Evolutionary conservation across 1,284 basidiomycete genomes (phyloP).

Genomic region (Ceratobasidium sp.): DNA sequence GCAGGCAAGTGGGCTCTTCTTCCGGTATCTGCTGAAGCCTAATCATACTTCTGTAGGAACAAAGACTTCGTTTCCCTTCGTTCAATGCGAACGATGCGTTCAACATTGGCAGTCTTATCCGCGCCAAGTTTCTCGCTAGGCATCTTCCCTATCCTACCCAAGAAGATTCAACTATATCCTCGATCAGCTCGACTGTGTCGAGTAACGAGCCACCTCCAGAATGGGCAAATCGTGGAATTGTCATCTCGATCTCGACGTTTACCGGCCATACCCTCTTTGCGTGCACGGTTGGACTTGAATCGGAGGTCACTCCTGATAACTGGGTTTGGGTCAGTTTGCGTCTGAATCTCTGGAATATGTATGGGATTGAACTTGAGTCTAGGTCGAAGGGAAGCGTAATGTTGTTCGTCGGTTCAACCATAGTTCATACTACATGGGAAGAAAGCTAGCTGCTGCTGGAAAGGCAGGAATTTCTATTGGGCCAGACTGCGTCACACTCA

Average conservation of each 20-base stretch:
- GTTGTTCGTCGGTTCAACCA: conserved; percentile 56
- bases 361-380: conserved; percentile 45
- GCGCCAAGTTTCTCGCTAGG: conserved; percentile 46
- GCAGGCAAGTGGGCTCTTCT: background rate
- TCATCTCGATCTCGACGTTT: conserved; percentile 57
- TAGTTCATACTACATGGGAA: conserved; percentile 56
- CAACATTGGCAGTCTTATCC: conserved; percentile 49
- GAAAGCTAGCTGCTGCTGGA: conserved; percentile 49
- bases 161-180: conserved; percentile 38
- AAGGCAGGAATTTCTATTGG: too few species aligned
- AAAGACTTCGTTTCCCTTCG: conserved; percentile 47
- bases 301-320: conserved; percentile 55
- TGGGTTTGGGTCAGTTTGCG: conserved; percentile 50
- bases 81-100: conserved; percentile 50
- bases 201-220: conserved; percentile 27
- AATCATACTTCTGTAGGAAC: conserved; percentile 47
- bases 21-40: background rate
- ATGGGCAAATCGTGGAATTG: conserved; percentile 66
- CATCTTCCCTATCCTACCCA: conserved; percentile 12
- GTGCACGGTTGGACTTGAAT: conserved; percentile 54
- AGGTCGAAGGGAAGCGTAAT: conserved; percentile 57
- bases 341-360: background rate
- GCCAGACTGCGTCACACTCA: background rate
- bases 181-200: conserved; percentile 24
- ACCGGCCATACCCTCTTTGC: conserved; percentile 57